These are phyloP conservation scores for Mycena chlorophos DNA, from an alignment of 768 basidiomycete genomes.

Conservation along the genomic window DNA sequence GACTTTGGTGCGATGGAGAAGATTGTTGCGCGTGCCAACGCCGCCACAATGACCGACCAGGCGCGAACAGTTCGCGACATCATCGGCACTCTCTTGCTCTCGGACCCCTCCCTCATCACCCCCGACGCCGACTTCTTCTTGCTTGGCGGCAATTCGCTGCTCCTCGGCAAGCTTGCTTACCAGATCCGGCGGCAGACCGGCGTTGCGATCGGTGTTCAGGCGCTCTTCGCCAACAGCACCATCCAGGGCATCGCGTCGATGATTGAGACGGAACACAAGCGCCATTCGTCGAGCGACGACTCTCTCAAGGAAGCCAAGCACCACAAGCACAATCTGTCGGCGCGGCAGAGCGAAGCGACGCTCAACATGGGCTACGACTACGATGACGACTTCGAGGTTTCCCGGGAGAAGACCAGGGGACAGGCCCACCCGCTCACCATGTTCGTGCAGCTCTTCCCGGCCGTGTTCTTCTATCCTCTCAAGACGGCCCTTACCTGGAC, in stretches of 20 bases:
- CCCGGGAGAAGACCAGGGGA: constrained; percentile 25
- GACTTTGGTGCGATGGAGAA: constrained; percentile 36
- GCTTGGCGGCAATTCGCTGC: constrained; percentile 45
- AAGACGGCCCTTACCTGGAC: constrained; percentile 47
- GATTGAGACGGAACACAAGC: constrained; percentile 32
- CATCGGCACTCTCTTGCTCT: constrained; percentile 33
- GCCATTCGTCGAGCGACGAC: constrained; percentile 7
- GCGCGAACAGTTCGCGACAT: constrained; percentile 40
- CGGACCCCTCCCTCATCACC: constrained; percentile 32
- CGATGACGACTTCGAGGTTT: constrained; percentile 29
- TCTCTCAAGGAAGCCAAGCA: background rate
- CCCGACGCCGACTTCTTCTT: constrained; percentile 45
- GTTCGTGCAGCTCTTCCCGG: constrained; percentile 42
- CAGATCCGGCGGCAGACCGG: constrained; percentile 41
- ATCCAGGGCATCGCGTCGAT: constrained; percentile 41
- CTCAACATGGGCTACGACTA: constrained; percentile 32
- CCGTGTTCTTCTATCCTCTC: constrained; percentile 46
- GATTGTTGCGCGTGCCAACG: constrained; percentile 23
- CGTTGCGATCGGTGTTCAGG: constrained; percentile 36
- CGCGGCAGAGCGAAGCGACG: constrained; percentile 18
- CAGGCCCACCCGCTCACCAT: constrained; percentile 41
- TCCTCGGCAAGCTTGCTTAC: constrained; percentile 48
- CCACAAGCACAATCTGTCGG: background rate
- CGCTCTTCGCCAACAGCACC: constrained; percentile 44
- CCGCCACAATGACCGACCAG: constrained; percentile 30